Conservation (phyloP, 352 stramenopile species). For the Phytopythium aichiense region DNA sequence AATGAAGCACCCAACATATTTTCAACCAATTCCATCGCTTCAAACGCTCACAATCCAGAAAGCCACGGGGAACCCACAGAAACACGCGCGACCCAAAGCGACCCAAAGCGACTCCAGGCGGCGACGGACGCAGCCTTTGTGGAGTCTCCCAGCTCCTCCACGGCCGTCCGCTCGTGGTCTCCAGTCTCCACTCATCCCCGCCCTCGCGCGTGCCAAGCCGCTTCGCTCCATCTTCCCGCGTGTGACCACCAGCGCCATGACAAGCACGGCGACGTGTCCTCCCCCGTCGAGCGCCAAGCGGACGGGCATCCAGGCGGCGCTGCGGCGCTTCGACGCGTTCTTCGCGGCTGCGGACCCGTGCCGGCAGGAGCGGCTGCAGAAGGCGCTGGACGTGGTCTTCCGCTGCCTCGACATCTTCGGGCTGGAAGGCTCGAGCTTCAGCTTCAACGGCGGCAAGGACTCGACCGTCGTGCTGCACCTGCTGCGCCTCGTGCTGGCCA, state of each 20-base stretch:
- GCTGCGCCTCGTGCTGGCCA: conserved; percentile 78
- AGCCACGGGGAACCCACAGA: neutral
- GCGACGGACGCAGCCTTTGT: neutral
- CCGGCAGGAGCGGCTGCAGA: conserved; percentile 50
- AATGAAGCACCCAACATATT: neutral
- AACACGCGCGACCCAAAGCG: neutral
- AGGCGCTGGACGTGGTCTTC: conserved; percentile 69
- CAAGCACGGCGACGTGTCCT: neutral
- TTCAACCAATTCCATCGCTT: neutral
- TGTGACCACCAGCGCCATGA: neutral
- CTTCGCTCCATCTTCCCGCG: neutral
- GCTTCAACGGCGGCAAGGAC: conserved; percentile 93
- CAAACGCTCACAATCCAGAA: neutral
- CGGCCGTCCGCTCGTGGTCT: neutral
- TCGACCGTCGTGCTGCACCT: conserved; percentile 90
- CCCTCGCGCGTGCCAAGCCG: neutral
- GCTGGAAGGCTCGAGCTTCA: conserved; percentile 76
- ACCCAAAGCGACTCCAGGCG: neutral
- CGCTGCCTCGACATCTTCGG: conserved; percentile 81
- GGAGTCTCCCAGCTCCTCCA: neutral
- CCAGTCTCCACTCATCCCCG: neutral
- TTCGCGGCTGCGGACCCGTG: conserved; percentile 36
- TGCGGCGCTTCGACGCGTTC: conserved; percentile 65
- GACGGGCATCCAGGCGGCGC: conserved; percentile 15
- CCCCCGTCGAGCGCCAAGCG: neutral